Percentiles rank a stretch among this genome's conserved stretches.
Conservation (phyloP, 2,329 filamentous ascomycete species). For the Nemania sp. region DNA sequence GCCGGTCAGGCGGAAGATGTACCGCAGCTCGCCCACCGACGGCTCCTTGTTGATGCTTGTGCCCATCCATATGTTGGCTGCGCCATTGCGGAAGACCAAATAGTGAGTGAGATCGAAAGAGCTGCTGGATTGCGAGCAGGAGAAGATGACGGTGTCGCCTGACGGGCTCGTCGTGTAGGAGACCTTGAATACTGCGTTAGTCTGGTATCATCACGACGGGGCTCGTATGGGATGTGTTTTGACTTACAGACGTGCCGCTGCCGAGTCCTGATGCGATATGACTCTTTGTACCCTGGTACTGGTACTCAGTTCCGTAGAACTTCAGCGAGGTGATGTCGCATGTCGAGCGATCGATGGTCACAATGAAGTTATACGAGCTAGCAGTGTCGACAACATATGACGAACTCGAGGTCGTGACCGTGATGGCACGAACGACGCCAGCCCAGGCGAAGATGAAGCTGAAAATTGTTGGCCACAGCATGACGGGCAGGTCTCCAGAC, state of each 20-base stretch:
- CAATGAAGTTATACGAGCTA: constrained; percentile 37
- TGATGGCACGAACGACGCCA: constrained; percentile 34
- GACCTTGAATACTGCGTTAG: constrained; percentile 44
- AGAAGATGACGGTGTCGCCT: constrained; percentile 57
- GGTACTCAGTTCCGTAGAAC: constrained; percentile 55
- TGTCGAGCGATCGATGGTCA: constrained; percentile 41
- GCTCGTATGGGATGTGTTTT: constrained; percentile 45
- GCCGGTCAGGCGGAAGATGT: constrained; percentile 47
- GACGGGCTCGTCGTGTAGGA: constrained; percentile 34
- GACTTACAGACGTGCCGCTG: constrained; percentile 37
- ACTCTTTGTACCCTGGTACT: constrained; percentile 51
- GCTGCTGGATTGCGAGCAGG: constrained; percentile 54
- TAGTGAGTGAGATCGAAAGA: constrained; percentile 55
- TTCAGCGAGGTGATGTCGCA: constrained; percentile 60
- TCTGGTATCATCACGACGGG: neutral
- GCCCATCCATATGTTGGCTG: constrained; percentile 55
- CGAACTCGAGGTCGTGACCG: constrained; percentile 30
- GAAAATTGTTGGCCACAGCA: constrained; percentile 27
- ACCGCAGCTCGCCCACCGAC: constrained; percentile 55
- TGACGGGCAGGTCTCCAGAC: constrained; percentile 17
- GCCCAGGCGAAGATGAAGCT: constrained; percentile 33
- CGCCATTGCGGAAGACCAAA: constrained; percentile 54
- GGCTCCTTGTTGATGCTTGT: constrained; percentile 56
- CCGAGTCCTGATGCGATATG: constrained; percentile 60
- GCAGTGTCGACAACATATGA: constrained; percentile 38